These are phyloP conservation scores for Thelonectria rubi DNA, from an alignment of 2,329 filamentous ascomycete species.

Conservation along the genomic window DNA sequence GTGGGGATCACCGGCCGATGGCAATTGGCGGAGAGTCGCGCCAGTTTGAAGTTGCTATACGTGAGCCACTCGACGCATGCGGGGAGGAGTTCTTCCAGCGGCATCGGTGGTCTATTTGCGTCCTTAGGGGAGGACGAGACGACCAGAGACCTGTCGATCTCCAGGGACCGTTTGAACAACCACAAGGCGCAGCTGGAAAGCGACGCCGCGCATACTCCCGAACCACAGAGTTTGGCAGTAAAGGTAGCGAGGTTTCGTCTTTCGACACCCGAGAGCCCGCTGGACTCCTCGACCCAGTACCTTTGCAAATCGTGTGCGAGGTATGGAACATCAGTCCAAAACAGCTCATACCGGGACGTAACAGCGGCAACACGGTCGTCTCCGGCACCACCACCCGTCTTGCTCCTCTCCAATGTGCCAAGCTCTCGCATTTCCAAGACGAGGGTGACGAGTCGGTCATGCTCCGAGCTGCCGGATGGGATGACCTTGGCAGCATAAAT, in stretches of 20 bases:
- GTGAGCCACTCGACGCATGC: conserved; percentile 3
- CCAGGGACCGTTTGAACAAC: background rate
- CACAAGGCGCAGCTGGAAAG: background rate
- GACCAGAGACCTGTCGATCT: background rate
- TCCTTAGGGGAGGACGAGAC: background rate
- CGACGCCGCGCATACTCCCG: background rate
- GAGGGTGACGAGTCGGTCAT: conserved; percentile 26
- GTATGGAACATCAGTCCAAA: conserved; percentile 4
- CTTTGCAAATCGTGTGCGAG: background rate
- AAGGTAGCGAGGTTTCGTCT: background rate
- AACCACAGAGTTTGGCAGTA: conserved; percentile 6
- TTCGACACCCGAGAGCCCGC: background rate
- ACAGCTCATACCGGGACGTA: background rate
- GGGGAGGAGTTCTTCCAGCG: background rate
- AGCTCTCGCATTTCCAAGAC: conserved; percentile 24
- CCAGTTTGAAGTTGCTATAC: conserved; percentile 4
- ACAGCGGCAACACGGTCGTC: background rate
- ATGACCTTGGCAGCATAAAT: conserved; percentile 25
- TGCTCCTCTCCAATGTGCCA: conserved; percentile 5
- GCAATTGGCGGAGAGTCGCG: background rate
- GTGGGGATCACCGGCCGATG: background rate
- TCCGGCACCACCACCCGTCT: background rate
- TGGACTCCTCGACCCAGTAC: background rate
- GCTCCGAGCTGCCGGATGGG: conserved; percentile 21
- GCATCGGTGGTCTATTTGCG: too few relatives aligned